Evolutionary conservation across 2,329 filamentous ascomycete genomes (phyloP).

Genomic region (Cladosporium colombiae): DNA sequence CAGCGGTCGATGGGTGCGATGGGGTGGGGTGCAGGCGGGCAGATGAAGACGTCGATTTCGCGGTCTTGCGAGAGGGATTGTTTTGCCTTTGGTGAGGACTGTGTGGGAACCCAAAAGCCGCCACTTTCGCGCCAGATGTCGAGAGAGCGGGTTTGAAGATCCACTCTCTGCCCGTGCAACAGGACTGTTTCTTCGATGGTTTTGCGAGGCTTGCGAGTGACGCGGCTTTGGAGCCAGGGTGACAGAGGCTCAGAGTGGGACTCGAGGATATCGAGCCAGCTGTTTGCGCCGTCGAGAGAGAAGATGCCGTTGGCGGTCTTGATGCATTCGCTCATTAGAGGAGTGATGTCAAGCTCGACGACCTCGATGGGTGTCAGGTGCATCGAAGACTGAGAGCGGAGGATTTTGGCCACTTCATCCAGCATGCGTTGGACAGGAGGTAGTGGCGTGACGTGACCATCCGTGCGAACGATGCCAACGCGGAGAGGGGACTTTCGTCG

Average conservation of each 20-base stretch:
- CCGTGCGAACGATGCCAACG: constrained; percentile 53
- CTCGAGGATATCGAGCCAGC: constrained; percentile 60
- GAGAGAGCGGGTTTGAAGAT: constrained; percentile 58
- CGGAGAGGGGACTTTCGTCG: constrained; percentile 34
- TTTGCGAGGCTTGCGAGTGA: constrained; percentile 51
- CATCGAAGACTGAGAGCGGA: constrained; percentile 37
- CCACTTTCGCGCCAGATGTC: constrained; percentile 56
- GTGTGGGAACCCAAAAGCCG: constrained; percentile 33
- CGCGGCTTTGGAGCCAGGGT: constrained; percentile 58
- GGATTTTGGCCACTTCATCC: constrained; percentile 45
- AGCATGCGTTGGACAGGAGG: constrained; percentile 52
- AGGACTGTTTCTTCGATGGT: constrained; percentile 52
- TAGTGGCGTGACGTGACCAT: constrained; percentile 54
- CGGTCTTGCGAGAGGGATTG: constrained; percentile 19
- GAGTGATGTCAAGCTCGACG: constrained; percentile 58
- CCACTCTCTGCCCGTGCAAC: constrained; percentile 54
- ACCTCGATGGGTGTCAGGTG: constrained; percentile 52
- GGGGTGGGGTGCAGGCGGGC: constrained; percentile 64
- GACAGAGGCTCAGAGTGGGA: constrained; percentile 58
- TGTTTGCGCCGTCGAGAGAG: constrained; percentile 57
- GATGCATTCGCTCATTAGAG: constrained; percentile 56
- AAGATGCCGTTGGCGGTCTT: constrained; percentile 60
- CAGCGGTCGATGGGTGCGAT: constrained; percentile 63
- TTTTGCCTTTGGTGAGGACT: constrained; percentile 21
- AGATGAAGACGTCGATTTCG: constrained; percentile 62